These are phyloP conservation scores for Colletotrichum theobromicola DNA, from an alignment of 2,329 filamentous ascomycete species.

Conservation along the genomic window DNA sequence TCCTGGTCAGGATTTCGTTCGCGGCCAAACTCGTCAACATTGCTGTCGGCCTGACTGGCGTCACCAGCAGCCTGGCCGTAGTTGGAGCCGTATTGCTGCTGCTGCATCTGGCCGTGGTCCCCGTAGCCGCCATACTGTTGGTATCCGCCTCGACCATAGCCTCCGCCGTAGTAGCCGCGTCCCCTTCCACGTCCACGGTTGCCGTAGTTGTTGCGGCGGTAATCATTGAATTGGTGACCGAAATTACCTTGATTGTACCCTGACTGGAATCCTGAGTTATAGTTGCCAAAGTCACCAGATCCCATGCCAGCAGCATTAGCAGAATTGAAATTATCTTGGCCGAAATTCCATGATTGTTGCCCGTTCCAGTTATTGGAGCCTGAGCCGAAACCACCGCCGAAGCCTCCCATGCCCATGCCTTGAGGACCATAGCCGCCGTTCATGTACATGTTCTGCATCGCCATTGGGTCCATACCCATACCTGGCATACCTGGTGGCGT, in stretches of 20 bases:
- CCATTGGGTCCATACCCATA: slow-evolving; percentile 84
- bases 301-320: slow-evolving; percentile 83
- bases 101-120: slow-evolving; percentile 35
- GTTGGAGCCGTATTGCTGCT: slow-evolving; percentile 18
- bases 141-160: slow-evolving; percentile 61
- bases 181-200: slow-evolving; percentile 70
- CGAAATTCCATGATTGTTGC: slow-evolving; percentile 83
- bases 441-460: slow-evolving; percentile 80
- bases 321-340: slow-evolving; percentile 89
- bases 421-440: slow-evolving; percentile 75
- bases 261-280: slow-evolving; percentile 79
- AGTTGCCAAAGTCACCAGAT: slow-evolving; percentile 80
- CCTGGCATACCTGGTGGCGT: slow-evolving; percentile 70
- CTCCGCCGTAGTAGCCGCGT: slow-evolving; percentile 62
- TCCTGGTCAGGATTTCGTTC: slow-evolving; percentile 25
- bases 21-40: slow-evolving; percentile 46
- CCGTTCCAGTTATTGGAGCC: slow-evolving; percentile 80
- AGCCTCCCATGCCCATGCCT: slow-evolving; percentile 83
- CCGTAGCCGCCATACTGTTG: slow-evolving; percentile 47
- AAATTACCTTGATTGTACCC: slow-evolving; percentile 86
- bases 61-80: slow-evolving; percentile 26
- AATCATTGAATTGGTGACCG: slow-evolving; percentile 82
- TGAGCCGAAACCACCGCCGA: slow-evolving; percentile 65
- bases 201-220: slow-evolving; percentile 71
- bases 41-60: slow-evolving; percentile 24